Evolutionary conservation across 2,329 filamentous ascomycete species (phyloP).

Genomic region (Trichoderma koningiopsis): DNA sequence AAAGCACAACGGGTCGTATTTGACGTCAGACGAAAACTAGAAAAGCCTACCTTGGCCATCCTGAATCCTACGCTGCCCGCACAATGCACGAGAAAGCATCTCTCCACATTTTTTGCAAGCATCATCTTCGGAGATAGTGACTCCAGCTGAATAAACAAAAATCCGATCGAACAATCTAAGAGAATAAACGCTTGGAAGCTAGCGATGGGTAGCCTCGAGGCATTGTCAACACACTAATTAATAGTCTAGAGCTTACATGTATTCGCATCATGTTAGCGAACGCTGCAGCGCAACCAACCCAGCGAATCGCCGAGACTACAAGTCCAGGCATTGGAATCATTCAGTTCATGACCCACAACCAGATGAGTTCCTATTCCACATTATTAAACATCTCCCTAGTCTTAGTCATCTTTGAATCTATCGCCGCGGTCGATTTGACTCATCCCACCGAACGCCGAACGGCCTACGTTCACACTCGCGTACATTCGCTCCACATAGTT

Average conservation of each 20-base stretch:
- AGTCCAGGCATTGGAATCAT: background rate
- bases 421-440: background rate
- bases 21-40: slow-evolving; percentile 2
- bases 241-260: too few relatives aligned
- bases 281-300: background rate
- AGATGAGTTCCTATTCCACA: background rate
- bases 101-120: background rate
- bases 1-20: background rate
- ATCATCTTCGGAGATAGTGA: background rate
- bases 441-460: background rate
- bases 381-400: background rate
- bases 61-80: background rate
- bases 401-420: background rate
- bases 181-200: background rate
- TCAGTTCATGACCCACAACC: background rate
- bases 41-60: background rate
- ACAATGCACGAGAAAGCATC: background rate
- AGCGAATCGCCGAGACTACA: background rate
- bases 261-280: background rate
- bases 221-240: too few relatives aligned
- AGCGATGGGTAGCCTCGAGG: background rate
- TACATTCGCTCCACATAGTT: background rate
- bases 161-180: background rate
- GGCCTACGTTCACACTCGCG: background rate
- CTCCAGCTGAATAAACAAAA: background rate